These are phyloP conservation scores for Tilletia horrida DNA, from an alignment of 1,284 basidiomycete genomes.

Conservation along the genomic window DNA sequence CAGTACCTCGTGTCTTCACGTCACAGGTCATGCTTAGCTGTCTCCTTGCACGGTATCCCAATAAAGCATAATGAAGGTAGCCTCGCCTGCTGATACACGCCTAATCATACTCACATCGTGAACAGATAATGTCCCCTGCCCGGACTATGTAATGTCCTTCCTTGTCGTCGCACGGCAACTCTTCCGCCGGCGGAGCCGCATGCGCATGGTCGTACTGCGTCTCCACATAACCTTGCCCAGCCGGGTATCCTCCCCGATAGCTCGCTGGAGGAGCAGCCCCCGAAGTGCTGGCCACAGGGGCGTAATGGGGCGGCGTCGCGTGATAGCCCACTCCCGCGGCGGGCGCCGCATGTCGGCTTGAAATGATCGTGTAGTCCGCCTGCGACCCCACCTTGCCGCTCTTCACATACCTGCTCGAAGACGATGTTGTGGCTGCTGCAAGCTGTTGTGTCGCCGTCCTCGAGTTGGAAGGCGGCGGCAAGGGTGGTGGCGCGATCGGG, in stretches of 20 bases:
- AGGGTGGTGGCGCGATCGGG: background rate
- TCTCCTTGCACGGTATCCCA: too few species aligned
- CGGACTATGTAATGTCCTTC: slow-evolving; percentile 57
- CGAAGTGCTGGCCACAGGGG: background rate
- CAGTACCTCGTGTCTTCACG: background rate
- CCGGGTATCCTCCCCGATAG: slow-evolving; percentile 14
- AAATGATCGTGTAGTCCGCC: background rate
- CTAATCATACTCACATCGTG: slow-evolving; percentile 30
- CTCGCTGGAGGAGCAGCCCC: background rate
- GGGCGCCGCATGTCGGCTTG: background rate
- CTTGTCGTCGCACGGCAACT: slow-evolving; percentile 48
- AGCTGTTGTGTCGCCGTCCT: too few species aligned
- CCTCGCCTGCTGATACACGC: too few species aligned
- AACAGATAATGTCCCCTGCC: slow-evolving; percentile 49
- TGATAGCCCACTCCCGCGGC: slow-evolving; percentile 16
- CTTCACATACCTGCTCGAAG: slow-evolving; percentile 5
- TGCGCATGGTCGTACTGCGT: background rate
- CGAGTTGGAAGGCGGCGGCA: background rate
- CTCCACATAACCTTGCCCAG: slow-evolving; percentile 19
- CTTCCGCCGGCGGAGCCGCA: slow-evolving; percentile 25
- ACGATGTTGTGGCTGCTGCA: background rate
- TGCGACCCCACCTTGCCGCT: too few species aligned
- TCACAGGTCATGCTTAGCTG: too few species aligned
- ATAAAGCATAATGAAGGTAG: too few species aligned
- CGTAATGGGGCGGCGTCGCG: background rate